phyloP scores from a whole-genome alignment of 345 rosid genomes.

The Citrus mangshanensis region DNA sequence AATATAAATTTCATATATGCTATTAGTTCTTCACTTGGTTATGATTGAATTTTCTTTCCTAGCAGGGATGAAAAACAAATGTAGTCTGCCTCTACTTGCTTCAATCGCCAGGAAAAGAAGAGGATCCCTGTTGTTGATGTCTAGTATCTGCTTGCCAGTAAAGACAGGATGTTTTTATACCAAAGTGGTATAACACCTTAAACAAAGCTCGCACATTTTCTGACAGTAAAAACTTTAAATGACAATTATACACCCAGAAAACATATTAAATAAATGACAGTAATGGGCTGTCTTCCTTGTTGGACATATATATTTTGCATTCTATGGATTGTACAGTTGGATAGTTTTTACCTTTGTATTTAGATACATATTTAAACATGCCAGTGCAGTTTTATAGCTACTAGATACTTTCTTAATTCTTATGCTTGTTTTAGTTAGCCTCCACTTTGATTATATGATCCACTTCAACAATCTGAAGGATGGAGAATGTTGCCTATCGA shows the following conservation, averaged over 20 bases:
- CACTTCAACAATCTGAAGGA: not conserved
- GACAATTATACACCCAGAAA: not conserved
- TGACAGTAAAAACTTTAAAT: not conserved
- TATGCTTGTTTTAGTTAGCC: not conserved
- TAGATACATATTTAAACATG: not conserved
- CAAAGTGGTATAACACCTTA: not conserved
- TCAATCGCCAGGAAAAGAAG: not conserved
- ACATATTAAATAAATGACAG: not conserved
- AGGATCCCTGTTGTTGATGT: not conserved
- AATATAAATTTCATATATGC: not conserved
- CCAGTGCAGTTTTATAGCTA: not conserved
- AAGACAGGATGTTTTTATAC: not conserved
- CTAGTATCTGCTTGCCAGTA: not conserved
- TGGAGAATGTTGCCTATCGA: not conserved
- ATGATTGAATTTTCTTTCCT: not conserved
- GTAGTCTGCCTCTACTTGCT: not conserved
- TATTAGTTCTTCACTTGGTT: not conserved
- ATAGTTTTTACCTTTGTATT: not conserved
- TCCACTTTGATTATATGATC: not conserved
- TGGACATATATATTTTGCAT: not conserved
- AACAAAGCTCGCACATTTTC: not conserved
- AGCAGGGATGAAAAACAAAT: not conserved
- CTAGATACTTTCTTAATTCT: not conserved
- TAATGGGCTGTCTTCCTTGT: not conserved
- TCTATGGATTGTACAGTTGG: not conserved